Evolutionary conservation across 2,329 filamentous ascomycete genomes (phyloP), one percentile per base, ranked within the genome.

Genomic region (Bipolaris bicolor): DNA sequence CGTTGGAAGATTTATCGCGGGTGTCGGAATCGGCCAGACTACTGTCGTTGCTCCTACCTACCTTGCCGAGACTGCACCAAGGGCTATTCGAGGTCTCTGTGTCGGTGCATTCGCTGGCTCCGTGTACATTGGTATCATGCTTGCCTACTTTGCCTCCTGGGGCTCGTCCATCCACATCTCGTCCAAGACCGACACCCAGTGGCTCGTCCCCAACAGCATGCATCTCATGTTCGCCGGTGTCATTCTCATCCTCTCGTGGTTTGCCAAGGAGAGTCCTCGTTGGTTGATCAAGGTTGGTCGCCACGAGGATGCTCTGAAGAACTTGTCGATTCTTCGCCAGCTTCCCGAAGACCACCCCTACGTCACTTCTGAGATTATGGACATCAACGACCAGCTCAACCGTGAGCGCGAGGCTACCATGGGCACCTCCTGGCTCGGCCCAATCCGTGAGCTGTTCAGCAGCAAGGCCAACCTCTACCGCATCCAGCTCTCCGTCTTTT

Each of bases 201-300:
- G 84, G 84, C 82, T 89, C 41, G 84, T 91, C 0, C 90, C 90
- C 0, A 91, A 89, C 40, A 87, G 86, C 64, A 80, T 93, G 55
- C 90, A 94, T 71, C 81, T 94, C 73, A 92, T 92, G 69, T 92
- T 93, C 68, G 87, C 90, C 2, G 84, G 84, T 4, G 76, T 93
- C 58, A 91, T 92, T 70, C 84, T 90, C 69, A 66, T 86, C 54
- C 81, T 92, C 13, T 90, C 86, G 10, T 88, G 90, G 72, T 83
- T 89, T 64, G 84, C 89, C 61, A 82, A 81, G 55, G 89, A 92
- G 72, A 90, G 88, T 0, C 89, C 89, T 0, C 86, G 89, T 9
- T 91, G 83, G 76, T 83, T 91, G 7, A 79, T 91, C 75, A 91
- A 90, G 73, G 77, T 84, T 51, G 85, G 86, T 33, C 81, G 85